Percentiles rank a stretch among this genome's conserved stretches.
Evolutionary conservation across 345 rosid genomes (phyloP).

Genomic region (Citropsis articulata): DNA sequence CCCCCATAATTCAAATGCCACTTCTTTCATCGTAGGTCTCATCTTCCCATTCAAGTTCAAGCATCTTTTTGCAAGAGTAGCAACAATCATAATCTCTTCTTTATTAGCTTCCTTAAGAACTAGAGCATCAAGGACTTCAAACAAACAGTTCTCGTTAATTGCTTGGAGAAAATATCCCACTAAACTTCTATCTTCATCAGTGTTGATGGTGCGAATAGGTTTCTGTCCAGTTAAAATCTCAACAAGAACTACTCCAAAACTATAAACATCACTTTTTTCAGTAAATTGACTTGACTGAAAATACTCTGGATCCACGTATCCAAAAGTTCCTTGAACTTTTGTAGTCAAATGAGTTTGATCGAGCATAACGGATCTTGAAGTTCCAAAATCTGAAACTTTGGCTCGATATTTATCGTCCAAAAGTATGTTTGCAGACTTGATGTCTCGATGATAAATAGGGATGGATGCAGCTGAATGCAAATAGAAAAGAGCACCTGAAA

Average conservation of each 20-base stretch:
- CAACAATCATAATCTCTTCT: not conserved
- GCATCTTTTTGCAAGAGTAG: conserved; percentile 6
- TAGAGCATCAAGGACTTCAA: conserved; percentile 6
- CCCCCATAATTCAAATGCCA: conserved; percentile 8
- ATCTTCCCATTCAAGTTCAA: not conserved
- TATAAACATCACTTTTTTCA: not conserved
- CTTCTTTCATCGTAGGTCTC: conserved; percentile 15
- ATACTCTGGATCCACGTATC: not conserved
- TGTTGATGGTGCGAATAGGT: no score
- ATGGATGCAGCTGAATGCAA: conserved; percentile 12
- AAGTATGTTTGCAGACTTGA: conserved; percentile 1
- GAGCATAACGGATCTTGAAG: no score
- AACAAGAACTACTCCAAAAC: not conserved
- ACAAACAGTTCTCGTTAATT: conserved; percentile 4
- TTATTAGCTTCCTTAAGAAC: conserved; percentile 6
- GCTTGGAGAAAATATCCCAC: no score
- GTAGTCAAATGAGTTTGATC: no score
- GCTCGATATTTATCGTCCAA: not conserved
- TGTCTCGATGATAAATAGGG: conserved; percentile 8
- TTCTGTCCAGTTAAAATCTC: not conserved
- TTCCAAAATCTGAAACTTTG: no score
- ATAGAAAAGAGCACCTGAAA: conserved; percentile 6
- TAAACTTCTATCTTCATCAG: no score
- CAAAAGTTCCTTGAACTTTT: not conserved
- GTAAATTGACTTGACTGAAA: not conserved